phyloP scores from a whole-genome alignment of 805 yeast genomes.

The Nakazawaea pomicola region DNA sequence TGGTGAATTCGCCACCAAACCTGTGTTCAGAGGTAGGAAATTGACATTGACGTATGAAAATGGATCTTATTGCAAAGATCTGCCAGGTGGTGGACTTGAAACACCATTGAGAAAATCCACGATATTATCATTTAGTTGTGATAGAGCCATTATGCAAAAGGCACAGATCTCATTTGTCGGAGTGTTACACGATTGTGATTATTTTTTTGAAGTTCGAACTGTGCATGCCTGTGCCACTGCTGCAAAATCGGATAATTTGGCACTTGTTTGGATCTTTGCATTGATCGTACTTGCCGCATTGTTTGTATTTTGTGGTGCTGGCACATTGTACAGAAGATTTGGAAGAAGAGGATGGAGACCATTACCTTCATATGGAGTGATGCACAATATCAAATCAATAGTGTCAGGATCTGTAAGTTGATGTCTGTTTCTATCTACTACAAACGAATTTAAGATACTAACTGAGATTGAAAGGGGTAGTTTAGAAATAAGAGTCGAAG shows the following conservation, averaged over 20 bases:
- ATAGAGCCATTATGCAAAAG: conserved; percentile 60
- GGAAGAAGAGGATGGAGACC: conserved; percentile 32
- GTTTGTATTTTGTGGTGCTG: conserved; percentile 38
- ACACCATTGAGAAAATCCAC: conserved; percentile 54
- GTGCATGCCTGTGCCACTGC: conserved; percentile 85
- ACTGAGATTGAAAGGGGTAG: no score
- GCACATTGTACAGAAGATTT: conserved; percentile 29
- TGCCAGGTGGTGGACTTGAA: conserved; percentile 41
- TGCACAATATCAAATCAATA: conserved; percentile 9
- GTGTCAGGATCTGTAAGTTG: conserved; percentile 11
- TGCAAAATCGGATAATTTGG: conserved; percentile 56
- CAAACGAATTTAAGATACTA: no score
- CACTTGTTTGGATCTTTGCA: conserved; percentile 61
- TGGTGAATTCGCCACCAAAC: conserved; percentile 58
- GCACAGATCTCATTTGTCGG: conserved; percentile 71
- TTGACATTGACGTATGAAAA: conserved; percentile 62
- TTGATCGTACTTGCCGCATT: conserved; percentile 41
- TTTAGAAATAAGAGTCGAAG: background rate
- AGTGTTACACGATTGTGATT: conserved; percentile 69
- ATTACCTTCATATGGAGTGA: conserved; percentile 20
- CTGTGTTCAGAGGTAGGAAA: conserved; percentile 68
- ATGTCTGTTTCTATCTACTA: background rate
- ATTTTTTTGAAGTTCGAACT: conserved; percentile 79
- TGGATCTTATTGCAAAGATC: conserved; percentile 54
- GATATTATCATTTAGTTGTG: conserved; percentile 70